Base-by-base conservation (phyloP, 495 filamentous ascomycete genomes). In the Aspergillus funiculosus region DNA sequence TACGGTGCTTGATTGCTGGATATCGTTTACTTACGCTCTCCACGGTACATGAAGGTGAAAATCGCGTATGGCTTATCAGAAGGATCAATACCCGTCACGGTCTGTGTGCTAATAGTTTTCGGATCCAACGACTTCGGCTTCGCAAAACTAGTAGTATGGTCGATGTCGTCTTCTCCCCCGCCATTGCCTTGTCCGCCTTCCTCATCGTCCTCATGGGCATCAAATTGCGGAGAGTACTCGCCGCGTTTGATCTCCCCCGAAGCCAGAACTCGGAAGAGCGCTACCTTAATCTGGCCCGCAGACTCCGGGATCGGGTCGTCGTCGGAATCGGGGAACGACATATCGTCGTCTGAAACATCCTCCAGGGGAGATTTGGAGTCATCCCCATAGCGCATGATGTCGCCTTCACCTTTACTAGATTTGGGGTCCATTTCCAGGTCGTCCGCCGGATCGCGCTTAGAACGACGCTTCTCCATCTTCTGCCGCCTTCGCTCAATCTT, bases 71-170 rank as follows among this genome's bases (percentile, higher is more conserved):
- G 94, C 63, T 88, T 87, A 43, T 96, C 89, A 18, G 89, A 86
- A 0, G 86, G 82, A 64, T 99, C 92, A 52, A 99, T 94, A n/a
- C 92, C 92, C 17, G 90, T 97, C 13, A 99, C 92, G 0, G 91
- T 96, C 66, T 99, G 92, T 0, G 94, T 97, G 56, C 89, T 95
- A 59, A 99, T 97, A 6, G 85, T 85, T 67, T 95, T 95, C 1
- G 90, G 92, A 68, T 99, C 94, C 20, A 99, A 75, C 13, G 89
- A 82, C 71, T 97, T 99, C 3, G 92, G 94, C 61, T 97, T 91
- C 9, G 94, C 94, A 65, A 99, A 99, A 59, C 92, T 97, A 18
- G 92, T 97, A 32, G 92, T 97, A 65, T 99, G 92, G 63, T 96
- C 94, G 30, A 96, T 77, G 57, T 96, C 87, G 38, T 73, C 78